Percentiles rank a stretch among this genome's conserved stretches.
Conservation (phyloP, 768 basidiomycete species). For the Rhizopogon rudus region DNA sequence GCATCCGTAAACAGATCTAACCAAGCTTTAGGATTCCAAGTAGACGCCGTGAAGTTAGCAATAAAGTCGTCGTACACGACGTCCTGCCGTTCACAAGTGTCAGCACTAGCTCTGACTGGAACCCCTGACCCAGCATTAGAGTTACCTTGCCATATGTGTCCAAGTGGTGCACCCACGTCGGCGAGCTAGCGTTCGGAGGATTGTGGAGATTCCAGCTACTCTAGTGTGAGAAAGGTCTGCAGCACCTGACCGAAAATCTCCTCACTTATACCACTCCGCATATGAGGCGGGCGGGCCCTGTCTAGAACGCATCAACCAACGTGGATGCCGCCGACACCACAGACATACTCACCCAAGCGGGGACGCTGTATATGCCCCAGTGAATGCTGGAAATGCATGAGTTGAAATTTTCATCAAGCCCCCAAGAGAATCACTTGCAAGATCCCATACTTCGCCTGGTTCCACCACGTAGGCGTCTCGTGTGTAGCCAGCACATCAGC, state of each 20-base stretch:
- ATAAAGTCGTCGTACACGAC: conserved; percentile 58
- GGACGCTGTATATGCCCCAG: conserved; percentile 45
- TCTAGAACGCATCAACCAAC: conserved; percentile 1
- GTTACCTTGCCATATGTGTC: conserved; percentile 41
- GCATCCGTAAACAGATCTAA: too few species aligned
- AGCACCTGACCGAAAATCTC: neutral
- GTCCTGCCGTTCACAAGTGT: conserved; percentile 22
- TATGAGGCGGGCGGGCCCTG: conserved; percentile 38
- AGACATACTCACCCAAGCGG: conserved; percentile 32
- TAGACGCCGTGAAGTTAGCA: conserved; percentile 44
- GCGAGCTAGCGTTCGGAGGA: conserved; percentile 29
- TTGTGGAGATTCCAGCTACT: conserved; percentile 36
- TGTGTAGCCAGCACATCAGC: conserved; percentile 34
- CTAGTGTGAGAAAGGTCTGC: neutral
- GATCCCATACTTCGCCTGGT: conserved; percentile 49
- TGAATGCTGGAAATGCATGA: conserved; percentile 33
- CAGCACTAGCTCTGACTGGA: neutral
- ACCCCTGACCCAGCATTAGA: neutral
- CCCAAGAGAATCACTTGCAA: conserved; percentile 32
- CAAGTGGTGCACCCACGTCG: conserved; percentile 45
- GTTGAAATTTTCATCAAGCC: neutral
- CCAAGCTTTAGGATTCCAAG: too few species aligned
- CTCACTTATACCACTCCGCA: conserved; percentile 53
- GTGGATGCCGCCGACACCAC: conserved; percentile 10
- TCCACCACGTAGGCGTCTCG: conserved; percentile 55